Evolutionary conservation across 2,329 filamentous ascomycete species (phyloP).

Genomic region (Chaetomium sp.): DNA sequence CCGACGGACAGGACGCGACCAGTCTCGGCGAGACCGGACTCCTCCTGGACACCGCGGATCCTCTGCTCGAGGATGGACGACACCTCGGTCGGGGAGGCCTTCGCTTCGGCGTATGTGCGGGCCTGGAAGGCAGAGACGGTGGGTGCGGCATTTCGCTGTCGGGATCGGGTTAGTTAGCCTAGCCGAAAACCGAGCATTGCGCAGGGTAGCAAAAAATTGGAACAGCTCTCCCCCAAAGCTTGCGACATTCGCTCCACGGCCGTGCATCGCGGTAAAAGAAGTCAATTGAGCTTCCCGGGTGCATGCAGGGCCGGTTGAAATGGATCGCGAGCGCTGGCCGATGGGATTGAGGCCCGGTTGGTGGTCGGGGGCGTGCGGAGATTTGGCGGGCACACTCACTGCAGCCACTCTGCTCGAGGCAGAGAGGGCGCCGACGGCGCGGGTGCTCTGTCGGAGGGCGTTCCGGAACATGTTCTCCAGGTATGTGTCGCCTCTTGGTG

Average conservation of each 20-base stretch:
- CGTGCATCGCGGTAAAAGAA: constrained; percentile 27
- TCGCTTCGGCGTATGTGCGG: constrained; percentile 89
- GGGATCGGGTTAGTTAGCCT: constrained; percentile 35
- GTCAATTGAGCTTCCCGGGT: constrained; percentile 34
- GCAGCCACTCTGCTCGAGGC: constrained; percentile 83
- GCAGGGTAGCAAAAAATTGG: constrained; percentile 21
- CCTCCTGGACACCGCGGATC: constrained; percentile 97
- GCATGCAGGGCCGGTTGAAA: constrained; percentile 29
- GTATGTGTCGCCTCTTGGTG: constrained; percentile 44
- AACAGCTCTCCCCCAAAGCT: constrained; percentile 34
- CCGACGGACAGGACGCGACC: constrained; percentile 97
- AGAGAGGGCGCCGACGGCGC: constrained; percentile 90
- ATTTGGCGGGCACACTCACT: constrained; percentile 61
- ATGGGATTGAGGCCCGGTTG: constrained; percentile 40
- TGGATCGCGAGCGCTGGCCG: constrained; percentile 35
- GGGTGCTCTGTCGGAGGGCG: constrained; percentile 94
- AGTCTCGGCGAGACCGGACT: constrained; percentile 93
- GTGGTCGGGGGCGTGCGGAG: constrained; percentile 26
- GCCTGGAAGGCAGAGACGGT: constrained; percentile 63
- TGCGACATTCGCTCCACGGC: constrained; percentile 29
- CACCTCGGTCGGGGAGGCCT: constrained; percentile 95
- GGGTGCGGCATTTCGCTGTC: constrained; percentile 80
- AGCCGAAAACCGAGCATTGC: constrained; percentile 23
- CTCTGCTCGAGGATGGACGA: constrained; percentile 99
- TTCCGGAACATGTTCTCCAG: constrained; percentile 85